Percentiles rank a stretch among this genome's conserved stretches.
These are phyloP conservation scores for Amphichorda felina DNA, from an alignment of 2,329 filamentous ascomycete species.

Conservation along the genomic window DNA sequence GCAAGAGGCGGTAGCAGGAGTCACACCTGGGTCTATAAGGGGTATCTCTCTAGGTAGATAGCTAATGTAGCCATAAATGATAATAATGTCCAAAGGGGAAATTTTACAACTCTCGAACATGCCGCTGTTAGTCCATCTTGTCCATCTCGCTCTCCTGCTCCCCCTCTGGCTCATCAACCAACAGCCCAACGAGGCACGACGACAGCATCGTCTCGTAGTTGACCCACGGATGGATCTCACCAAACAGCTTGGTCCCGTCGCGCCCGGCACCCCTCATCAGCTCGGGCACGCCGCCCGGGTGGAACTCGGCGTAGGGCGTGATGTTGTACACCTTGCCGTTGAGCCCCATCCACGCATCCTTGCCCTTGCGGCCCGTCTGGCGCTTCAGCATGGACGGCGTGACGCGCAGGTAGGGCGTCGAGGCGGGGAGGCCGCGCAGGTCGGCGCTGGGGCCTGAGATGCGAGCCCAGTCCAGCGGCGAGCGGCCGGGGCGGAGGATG, in stretches of 20 bases:
- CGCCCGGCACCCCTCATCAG: slow-evolving; percentile 50
- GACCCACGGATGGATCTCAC: slow-evolving; percentile 59
- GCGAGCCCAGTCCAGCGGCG: slow-evolving; percentile 90
- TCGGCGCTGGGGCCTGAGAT: slow-evolving; percentile 54
- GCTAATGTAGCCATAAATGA: background rate
- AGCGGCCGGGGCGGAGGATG: slow-evolving; percentile 78
- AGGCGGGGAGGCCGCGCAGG: slow-evolving; percentile 48
- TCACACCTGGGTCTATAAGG: slow-evolving; percentile 9
- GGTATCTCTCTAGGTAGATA: slow-evolving; percentile 16
- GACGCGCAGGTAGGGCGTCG: slow-evolving; percentile 54
- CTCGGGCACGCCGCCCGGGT: slow-evolving; percentile 77
- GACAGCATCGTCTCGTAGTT: slow-evolving; percentile 61
- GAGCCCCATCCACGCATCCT: slow-evolving; percentile 82
- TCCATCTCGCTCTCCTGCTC: slow-evolving; percentile 35
- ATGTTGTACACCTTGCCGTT: slow-evolving; percentile 92
- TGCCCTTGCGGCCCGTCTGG: slow-evolving; percentile 73
- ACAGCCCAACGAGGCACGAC: slow-evolving; percentile 49
- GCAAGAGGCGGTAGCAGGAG: slow-evolving; percentile 28
- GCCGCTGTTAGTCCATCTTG: slow-evolving; percentile 44
- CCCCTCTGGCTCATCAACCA: slow-evolving; percentile 43
- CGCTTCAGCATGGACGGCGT: slow-evolving; percentile 68
- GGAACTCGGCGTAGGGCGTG: slow-evolving; percentile 77
- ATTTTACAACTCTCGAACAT: background rate
- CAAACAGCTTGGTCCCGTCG: slow-evolving; percentile 52
- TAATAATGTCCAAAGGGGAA: background rate